Evolutionary conservation across 208 protist species (phyloP).

Genomic region (Wallacemonas sp.): DNA sequence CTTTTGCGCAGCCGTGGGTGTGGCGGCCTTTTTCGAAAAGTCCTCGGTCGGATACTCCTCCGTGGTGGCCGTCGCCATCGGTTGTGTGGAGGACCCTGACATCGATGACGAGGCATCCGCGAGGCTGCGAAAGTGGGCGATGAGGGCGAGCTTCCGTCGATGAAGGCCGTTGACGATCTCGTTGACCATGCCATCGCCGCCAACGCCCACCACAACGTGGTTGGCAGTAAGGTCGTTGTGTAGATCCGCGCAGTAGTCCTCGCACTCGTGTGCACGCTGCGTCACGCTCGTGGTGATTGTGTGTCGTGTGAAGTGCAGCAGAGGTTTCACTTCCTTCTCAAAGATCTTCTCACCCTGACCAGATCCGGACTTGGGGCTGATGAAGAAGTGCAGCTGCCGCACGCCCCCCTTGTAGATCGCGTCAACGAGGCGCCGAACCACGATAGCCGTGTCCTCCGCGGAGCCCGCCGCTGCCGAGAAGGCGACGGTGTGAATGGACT

Average conservation of each 20-base stretch:
- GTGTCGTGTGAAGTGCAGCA: conserved; percentile 79
- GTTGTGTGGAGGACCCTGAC: too few species aligned
- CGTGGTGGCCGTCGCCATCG: neutral
- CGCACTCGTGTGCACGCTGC: conserved; percentile 62
- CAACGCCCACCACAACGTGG: conserved; percentile 62
- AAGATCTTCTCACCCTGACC: conserved; percentile 60
- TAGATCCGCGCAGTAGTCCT: conserved; percentile 78
- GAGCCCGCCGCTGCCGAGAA: conserved; percentile 26
- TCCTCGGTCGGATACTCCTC: conserved; percentile 4
- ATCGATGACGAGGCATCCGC: conserved; percentile 1
- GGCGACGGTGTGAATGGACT: conserved; percentile 53
- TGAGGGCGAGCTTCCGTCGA: conserved; percentile 44
- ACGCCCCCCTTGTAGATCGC: conserved; percentile 51
- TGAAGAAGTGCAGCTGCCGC: conserved; percentile 65
- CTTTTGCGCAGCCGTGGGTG: neutral
- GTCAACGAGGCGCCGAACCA: conserved; percentile 34
- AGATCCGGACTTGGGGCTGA: conserved; percentile 75
- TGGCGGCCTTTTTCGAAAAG: neutral
- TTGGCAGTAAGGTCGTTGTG: conserved; percentile 38
- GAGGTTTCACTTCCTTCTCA: conserved; percentile 42
- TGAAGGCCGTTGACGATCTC: conserved; percentile 81
- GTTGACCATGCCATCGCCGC: conserved; percentile 85
- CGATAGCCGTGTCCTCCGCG: conserved; percentile 9
- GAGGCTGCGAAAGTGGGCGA: conserved; percentile 21
- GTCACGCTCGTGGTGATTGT: conserved; percentile 51